A percentile compares a stretch with the other conserved stretches of the same genome.
Conservation (phyloP, 305 asterid species). For the Solanum chacoense region DNA sequence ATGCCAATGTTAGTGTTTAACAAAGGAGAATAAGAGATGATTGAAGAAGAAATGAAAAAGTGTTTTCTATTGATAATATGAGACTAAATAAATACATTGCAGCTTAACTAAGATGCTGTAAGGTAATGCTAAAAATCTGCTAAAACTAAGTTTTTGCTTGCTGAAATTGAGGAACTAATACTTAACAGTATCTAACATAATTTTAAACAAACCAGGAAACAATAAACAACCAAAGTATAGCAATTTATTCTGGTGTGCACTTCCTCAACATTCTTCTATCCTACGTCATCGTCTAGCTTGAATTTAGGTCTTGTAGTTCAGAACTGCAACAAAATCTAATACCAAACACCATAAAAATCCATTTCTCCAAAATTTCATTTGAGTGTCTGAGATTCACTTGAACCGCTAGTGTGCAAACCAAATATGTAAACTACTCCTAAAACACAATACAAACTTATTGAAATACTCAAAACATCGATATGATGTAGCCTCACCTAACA, state of each 20-base stretch:
- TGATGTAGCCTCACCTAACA: not conserved
- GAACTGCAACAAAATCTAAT: not conserved
- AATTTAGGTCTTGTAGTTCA: not conserved
- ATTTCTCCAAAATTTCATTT: not conserved
- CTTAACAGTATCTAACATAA: not conserved
- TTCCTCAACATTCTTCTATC: not conserved
- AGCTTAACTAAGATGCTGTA: not conserved
- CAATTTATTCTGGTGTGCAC: not conserved
- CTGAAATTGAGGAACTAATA: not conserved
- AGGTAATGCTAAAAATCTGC: not conserved
- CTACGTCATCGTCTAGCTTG: not conserved
- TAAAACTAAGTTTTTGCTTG: not conserved
- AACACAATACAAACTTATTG: not conserved
- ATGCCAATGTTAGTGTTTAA: not conserved
- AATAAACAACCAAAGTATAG: not conserved
- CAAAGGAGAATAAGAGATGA: not conserved
- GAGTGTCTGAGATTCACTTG: not conserved
- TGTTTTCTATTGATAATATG: not conserved
- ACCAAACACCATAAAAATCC: not conserved
- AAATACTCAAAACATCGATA: not conserved
- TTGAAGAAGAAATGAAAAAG: not conserved
- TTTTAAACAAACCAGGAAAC: not conserved
- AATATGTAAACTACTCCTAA: not conserved
- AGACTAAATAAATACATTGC: not conserved
- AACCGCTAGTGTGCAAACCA: not conserved